Evolutionary conservation across 2,329 filamentous ascomycete genomes (phyloP).

Genomic region (Aspergillus nomiae): DNA sequence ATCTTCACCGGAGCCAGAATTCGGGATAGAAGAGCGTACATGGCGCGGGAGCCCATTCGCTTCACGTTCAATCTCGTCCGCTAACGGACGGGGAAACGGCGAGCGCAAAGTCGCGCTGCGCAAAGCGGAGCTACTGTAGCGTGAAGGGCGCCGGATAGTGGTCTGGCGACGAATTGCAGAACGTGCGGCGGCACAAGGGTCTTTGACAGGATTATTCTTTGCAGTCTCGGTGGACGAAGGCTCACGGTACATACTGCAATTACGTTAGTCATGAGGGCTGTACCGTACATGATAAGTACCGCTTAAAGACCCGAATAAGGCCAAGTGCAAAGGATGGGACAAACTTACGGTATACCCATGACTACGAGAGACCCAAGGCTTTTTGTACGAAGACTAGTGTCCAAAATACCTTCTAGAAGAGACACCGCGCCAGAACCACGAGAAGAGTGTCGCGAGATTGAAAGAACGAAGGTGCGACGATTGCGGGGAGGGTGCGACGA

Average conservation of each 20-base stretch:
- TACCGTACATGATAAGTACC: constrained; percentile 16
- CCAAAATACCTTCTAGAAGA: not conserved
- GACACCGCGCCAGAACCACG: constrained; percentile 7
- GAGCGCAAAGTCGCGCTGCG: constrained; percentile 32
- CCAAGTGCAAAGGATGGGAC: constrained; percentile 5
- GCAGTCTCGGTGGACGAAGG: constrained; percentile 48
- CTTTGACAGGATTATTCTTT: constrained; percentile 51
- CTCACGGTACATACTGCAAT: constrained; percentile 56
- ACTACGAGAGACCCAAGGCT: constrained; percentile 10
- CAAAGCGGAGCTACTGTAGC: constrained; percentile 28
- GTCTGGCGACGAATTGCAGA: constrained; percentile 60
- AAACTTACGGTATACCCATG: constrained; percentile 49
- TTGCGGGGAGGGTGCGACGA: constrained; percentile 21
- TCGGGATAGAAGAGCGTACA: constrained; percentile 30
- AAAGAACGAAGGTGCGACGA: constrained; percentile 16
- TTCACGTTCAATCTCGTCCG: constrained; percentile 36
- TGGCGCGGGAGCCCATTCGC: constrained; percentile 23
- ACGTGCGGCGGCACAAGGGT: constrained; percentile 55
- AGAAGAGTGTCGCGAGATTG: constrained; percentile 15
- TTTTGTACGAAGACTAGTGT: not conserved
- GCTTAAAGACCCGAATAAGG: constrained; percentile 12
- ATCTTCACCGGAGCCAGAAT: constrained; percentile 29
- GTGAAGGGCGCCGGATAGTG: constrained; percentile 36
- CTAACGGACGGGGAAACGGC: constrained; percentile 30
- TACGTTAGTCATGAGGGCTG: constrained; percentile 23